A percentile compares a stretch with the other conserved stretches of the same genome.
phyloP scores from a whole-genome alignment of 176 grass and related monocot genomes.

The Dactylis glomerata region DNA sequence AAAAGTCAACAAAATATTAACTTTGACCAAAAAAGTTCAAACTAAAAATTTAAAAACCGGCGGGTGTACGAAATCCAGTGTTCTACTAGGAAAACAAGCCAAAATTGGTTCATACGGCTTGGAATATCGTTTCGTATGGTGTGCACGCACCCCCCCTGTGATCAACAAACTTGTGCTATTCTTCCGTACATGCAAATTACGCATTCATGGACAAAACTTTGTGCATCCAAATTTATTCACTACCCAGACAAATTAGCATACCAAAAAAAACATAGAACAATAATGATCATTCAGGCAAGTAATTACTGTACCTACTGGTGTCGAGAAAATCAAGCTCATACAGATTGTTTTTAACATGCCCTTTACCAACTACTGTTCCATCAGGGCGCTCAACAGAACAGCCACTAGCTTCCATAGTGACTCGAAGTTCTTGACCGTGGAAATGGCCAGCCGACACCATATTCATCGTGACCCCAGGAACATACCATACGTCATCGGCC shows the following conservation, averaged over 20 bases:
- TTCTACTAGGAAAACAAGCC: too few relatives aligned
- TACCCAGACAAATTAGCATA: neutral
- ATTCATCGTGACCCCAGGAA: neutral
- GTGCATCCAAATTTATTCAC: neutral
- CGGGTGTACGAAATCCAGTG: too few relatives aligned
- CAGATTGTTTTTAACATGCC: neutral
- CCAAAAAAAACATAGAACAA: neutral
- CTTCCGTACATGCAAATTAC: neutral
- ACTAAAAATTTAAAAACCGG: too few relatives aligned
- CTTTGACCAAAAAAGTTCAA: too few relatives aligned
- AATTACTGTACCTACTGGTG: neutral
- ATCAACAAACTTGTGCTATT: neutral
- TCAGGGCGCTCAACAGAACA: neutral
- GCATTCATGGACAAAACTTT: neutral
- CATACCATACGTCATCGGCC: slow-evolving; percentile 13
- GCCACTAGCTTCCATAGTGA: neutral
- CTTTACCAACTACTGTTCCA: slow-evolving; percentile 5
- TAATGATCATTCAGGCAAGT: neutral
- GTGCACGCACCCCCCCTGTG: too few relatives aligned
- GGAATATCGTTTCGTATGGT: too few relatives aligned
- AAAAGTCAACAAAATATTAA: too few relatives aligned
- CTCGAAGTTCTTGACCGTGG: neutral
- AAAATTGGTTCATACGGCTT: too few relatives aligned
- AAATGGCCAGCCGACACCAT: neutral
- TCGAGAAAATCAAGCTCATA: neutral